These are phyloP conservation scores for Lobosporangium transversale DNA, from an alignment of 192 early-diverging fungal species.

Conservation along the genomic window DNA sequence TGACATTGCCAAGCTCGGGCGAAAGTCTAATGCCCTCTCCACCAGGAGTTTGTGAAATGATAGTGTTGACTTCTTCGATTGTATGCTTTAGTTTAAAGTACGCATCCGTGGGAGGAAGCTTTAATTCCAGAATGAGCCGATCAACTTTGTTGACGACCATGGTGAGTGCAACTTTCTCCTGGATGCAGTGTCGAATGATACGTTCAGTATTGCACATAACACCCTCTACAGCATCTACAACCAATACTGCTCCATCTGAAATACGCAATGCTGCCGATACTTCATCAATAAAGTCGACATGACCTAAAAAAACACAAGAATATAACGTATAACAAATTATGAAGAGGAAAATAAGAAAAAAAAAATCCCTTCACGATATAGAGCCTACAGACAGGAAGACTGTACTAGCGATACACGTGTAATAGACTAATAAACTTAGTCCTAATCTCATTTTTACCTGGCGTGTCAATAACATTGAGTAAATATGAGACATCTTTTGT, in stretches of 20 bases:
- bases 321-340: too few relatives aligned
- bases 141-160: slow-evolving; percentile 99
- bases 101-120: slow-evolving; percentile 94
- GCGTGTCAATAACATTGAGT: slow-evolving; percentile 93
- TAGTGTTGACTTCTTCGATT: slow-evolving; percentile 93
- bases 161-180: slow-evolving; percentile 80
- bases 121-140: slow-evolving; percentile 95
- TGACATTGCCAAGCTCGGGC: slow-evolving; percentile 95
- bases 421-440: too few relatives aligned
- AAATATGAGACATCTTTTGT: slow-evolving; percentile 88
- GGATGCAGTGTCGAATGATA: slow-evolving; percentile 82
- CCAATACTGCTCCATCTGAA: slow-evolving; percentile 88
- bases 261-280: slow-evolving; percentile 86
- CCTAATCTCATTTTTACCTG: too few relatives aligned
- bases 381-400: too few relatives aligned
- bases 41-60: slow-evolving; percentile 69
- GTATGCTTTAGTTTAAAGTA: slow-evolving; percentile 97
- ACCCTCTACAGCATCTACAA: slow-evolving; percentile 96
- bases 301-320: too few relatives aligned
- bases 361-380: too few relatives aligned
- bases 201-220: slow-evolving; percentile 96
- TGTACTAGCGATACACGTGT: too few relatives aligned
- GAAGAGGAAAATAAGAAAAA: too few relatives aligned
- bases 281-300: slow-evolving; percentile 96
- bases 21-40: slow-evolving; percentile 79